phyloP scores from a whole-genome alignment of 768 basidiomycete species.

The Amanita jacksonii region DNA sequence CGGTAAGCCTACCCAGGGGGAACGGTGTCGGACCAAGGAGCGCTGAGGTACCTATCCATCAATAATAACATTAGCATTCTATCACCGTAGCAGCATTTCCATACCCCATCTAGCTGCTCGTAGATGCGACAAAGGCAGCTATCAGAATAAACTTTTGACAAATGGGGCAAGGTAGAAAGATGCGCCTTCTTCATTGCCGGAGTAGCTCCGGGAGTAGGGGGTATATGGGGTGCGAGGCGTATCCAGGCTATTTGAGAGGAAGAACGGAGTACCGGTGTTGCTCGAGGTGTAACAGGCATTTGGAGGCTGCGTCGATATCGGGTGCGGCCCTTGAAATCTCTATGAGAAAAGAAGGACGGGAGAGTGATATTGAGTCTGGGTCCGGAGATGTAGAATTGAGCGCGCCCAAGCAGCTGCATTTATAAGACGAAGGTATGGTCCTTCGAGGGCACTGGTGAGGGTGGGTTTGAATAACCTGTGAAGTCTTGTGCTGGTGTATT shows the following conservation, averaged over 20 bases:
- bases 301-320: not conserved
- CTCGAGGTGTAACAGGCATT: conserved; percentile 4
- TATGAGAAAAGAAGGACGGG: not conserved
- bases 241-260: conserved; percentile 1
- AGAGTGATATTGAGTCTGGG: not conserved
- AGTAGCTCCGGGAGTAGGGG: not conserved
- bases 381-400: conserved; percentile 8
- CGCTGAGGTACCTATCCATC: conserved; percentile 53
- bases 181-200: not conserved
- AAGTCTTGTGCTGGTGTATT: conserved; percentile 57
- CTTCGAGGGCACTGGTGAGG: conserved; percentile 51
- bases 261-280: not conserved
- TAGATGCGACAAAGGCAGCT: conserved; percentile 74
- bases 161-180: conserved; percentile 40
- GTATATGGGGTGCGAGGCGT: conserved; percentile 6
- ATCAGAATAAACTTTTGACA: conserved; percentile 71
- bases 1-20: conserved; percentile 68
- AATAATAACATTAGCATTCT: not conserved
- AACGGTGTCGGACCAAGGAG: conserved; percentile 73
- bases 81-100: not conserved
- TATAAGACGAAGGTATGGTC: conserved; percentile 56
- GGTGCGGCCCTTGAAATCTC: not conserved
- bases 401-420: conserved; percentile 56
- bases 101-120: no score
- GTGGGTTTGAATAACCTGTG: conserved; percentile 53